Evolutionary conservation across 2,329 filamentous ascomycete species (phyloP), one percentile per base, ranked within the genome.

Genomic region (Colletotrichum ledebouriae): DNA sequence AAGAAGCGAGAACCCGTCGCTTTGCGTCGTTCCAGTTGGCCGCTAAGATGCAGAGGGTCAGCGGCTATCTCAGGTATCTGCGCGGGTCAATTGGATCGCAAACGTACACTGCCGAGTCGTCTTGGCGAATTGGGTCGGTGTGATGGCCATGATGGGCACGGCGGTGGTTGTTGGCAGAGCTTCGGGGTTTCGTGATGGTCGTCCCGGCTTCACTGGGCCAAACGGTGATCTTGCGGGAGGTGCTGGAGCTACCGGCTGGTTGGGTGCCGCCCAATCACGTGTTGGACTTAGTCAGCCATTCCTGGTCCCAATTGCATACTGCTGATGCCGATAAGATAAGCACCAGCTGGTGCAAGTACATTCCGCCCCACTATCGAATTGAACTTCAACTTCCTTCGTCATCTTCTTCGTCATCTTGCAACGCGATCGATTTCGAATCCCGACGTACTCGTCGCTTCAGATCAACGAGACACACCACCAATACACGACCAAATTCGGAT

Each of bases 51-150:
- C 22, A 52, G 49, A 34, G 29, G 7, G 75, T 85, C 76, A 87
- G 83, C 71, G 72, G 59, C 29, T 37, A 22, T 17, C 42, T 22
- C 29, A 29, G 29, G 29, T 17, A 33, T 11, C 65, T 15, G 5
- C 57, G 60, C 37, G 12, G 41, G 25, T 67, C 12, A 63, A 33
- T 42, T 6, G 39, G 63, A 15, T 56, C 62, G 56, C 10, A 44
- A 20, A 83, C 91, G 81, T 81, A 94, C 92, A 94, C 78, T 92
- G 89, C 80, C 90, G 88, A 82, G 92, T 92, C 82, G 87, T 88
- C 81, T 92, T 89, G 77, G 92, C 95, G 78, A 98, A 93, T 83
- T 94, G 94, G 71, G 95, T 98, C 73, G 95, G 94, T 82, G 94
- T 92, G 83, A 98, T 94, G 80, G 94, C 90, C 92, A 94, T 94